These are phyloP conservation scores for Lycium barbarum DNA, from an alignment of 257 asterid genomes.

Conservation along the genomic window DNA sequence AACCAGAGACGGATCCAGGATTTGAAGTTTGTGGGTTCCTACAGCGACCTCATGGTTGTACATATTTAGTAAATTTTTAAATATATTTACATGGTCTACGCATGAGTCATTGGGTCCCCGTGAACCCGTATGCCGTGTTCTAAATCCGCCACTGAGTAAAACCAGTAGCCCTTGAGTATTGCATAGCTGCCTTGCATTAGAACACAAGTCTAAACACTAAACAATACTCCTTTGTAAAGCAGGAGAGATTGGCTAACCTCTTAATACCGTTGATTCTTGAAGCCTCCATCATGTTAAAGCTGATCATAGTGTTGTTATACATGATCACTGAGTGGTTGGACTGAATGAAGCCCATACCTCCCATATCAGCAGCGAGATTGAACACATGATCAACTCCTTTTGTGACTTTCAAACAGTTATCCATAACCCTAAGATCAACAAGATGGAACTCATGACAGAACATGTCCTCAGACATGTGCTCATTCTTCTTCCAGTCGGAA, in stretches of 20 bases:
- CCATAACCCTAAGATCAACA: conserved; percentile 94
- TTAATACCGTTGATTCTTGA: conserved; percentile 75
- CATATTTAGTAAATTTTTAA: too few species aligned
- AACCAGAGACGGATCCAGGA: too few species aligned
- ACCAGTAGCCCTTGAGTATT: not conserved
- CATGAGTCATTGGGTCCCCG: too few species aligned
- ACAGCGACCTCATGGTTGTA: too few species aligned
- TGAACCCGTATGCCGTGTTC: too few species aligned
- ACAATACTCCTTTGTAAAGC: not conserved
- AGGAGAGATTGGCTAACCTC: conserved; percentile 51
- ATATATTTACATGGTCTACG: too few species aligned
- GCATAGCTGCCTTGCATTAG: not conserved
- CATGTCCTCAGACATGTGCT: conserved; percentile 96
- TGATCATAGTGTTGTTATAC: conserved; percentile 92
- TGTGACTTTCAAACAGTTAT: conserved; percentile 86
- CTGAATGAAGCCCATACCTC: conserved; percentile 98
- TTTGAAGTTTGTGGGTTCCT: too few species aligned
- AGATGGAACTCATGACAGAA: conserved; percentile 93
- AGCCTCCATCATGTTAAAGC: conserved; percentile 96
- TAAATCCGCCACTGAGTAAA: not conserved
- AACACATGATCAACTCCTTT: conserved; percentile 76
- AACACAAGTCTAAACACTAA: not conserved
- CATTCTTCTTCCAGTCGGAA: conserved; percentile 95
- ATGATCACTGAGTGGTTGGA: conserved; percentile 92
- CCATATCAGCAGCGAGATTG: conserved; percentile 97